Evolutionary conservation across 768 basidiomycete species (phyloP), one percentile per base, ranked within the genome.

Genomic region (Macrolepiota albuminosa): DNA sequence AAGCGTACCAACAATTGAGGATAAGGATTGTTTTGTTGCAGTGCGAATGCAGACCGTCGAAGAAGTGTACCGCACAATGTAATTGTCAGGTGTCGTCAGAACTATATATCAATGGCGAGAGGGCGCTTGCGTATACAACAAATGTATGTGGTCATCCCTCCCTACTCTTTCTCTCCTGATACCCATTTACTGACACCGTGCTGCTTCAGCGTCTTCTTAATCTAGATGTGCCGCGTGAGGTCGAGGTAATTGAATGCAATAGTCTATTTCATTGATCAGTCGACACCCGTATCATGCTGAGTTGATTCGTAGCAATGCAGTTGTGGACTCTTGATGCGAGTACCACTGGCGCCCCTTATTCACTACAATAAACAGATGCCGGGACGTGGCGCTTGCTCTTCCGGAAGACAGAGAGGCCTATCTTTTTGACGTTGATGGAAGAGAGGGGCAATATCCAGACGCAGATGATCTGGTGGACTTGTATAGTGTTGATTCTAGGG

Each of bases 221-320:
- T n/a, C 82, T 84, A 64, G 69, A 73, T 40, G 63, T 71, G 13
- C 69, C 73, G 10, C 72, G 68, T 14, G 82, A 82, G 0, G 65
- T 71, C 0, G 82, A 85, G 50, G 82, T 86, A 11, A 76, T 88
- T 6, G 88, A 90, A 68, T 90, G 88, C 61, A 89, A 88, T 62
- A 72, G 78, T 67, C 87, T 84, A 65, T 51, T 75, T 46, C 8
- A 21, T 14, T n/a, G 6, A 33, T 31, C 0, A 21, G n/a, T 21
- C 42, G 39, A 11, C 52, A 40, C 2, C 11, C 11, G 21, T 52
- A 24, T 33, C 36, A 14, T 45, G 26, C 39, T 50, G 31, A 34
- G 36, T 8, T 39, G 13, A 8, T 29, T 34, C 11, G 50, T 63
- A 83, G 81, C 66, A 70, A 31, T 87, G 86, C 56, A 53, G 48